Evolutionary conservation across 176 grass and related monocot species (phyloP).

Genomic region (Avena eriantha): DNA sequence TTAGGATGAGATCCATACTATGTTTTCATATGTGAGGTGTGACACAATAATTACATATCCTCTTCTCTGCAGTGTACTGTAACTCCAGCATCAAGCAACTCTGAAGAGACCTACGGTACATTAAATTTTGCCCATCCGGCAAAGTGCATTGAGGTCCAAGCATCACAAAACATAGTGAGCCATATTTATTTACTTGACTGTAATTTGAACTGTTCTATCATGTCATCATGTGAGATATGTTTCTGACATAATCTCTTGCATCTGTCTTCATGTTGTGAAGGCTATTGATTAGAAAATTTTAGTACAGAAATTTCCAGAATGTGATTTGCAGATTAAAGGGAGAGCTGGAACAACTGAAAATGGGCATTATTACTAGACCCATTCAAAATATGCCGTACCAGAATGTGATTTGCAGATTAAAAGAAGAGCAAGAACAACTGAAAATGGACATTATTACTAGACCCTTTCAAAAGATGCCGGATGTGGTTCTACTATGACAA

Average conservation of each 20-base stretch:
- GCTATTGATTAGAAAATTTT: slow-evolving; percentile 99
- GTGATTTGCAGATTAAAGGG: slow-evolving; percentile 93
- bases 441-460: no score
- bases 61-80: slow-evolving; percentile 83
- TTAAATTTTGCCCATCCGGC: slow-evolving; percentile 98
- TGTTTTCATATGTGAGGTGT: slow-evolving; percentile 42
- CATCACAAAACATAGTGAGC: slow-evolving; percentile 95
- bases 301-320: slow-evolving; percentile 98
- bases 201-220: slow-evolving; percentile 46
- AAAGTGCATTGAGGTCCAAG: slow-evolving; percentile 94
- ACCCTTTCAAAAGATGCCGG: no score
- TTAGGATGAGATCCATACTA: no score
- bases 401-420: no score
- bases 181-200: slow-evolving; percentile 29
- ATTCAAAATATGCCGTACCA: no score
- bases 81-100: slow-evolving; percentile 97
- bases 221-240: no score
- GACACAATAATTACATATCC: slow-evolving; percentile 13
- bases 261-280: slow-evolving; percentile 53
- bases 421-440: no score
- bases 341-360: slow-evolving; percentile 94
- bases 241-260: slow-evolving; percentile 39
- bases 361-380: slow-evolving; percentile 94
- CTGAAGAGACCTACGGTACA: slow-evolving; percentile 96
- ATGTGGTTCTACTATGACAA: no score